phyloP scores from a whole-genome alignment of 2,329 filamentous ascomycete genomes.

The Scleromitrula shiraiana region DNA sequence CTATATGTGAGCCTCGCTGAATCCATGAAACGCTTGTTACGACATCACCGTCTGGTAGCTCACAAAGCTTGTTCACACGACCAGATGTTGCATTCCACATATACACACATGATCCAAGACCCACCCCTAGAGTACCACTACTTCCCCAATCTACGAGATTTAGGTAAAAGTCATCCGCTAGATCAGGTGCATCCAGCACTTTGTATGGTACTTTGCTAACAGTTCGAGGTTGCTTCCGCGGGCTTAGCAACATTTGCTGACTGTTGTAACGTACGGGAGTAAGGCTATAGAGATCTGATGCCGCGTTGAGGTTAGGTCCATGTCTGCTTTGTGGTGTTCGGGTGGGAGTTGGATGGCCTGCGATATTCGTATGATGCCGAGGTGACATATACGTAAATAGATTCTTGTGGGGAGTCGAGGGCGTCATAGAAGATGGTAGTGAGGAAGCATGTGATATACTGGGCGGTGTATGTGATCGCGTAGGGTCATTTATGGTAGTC shows the following conservation, averaged over 20 bases:
- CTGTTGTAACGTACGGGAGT: constrained; percentile 90
- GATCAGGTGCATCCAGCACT: constrained; percentile 88
- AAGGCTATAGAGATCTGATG: constrained; percentile 89
- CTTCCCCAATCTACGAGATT: constrained; percentile 98
- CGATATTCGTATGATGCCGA: constrained; percentile 55
- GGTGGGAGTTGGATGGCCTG: constrained; percentile 79
- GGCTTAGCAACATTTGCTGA: constrained; percentile 87
- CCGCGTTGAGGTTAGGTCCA: constrained; percentile 79
- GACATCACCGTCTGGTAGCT: constrained; percentile 82
- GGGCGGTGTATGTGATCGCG: constrained; percentile 74
- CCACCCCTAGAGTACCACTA: constrained; percentile 87
- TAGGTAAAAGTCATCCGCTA: constrained; percentile 95
- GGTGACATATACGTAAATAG: constrained; percentile 87
- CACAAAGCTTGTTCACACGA: constrained; percentile 87
- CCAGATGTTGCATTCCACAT: constrained; percentile 96
- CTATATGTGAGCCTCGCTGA: constrained; percentile 89
- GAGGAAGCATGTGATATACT: constrained; percentile 48
- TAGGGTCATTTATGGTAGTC: constrained; percentile 54
- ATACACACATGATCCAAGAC: constrained; percentile 86
- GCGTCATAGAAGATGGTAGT: constrained; percentile 70
- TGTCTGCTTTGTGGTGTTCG: constrained; percentile 84
- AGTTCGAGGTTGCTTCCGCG: constrained; percentile 77
- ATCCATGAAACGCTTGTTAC: constrained; percentile 99
- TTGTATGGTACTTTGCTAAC: constrained; percentile 98
- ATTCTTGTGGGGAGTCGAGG: constrained; percentile 95